Percentiles rank a stretch among this genome's conserved stretches.
Evolutionary conservation across 768 basidiomycete species (phyloP).

Genomic region (Lactarius trivialis): DNA sequence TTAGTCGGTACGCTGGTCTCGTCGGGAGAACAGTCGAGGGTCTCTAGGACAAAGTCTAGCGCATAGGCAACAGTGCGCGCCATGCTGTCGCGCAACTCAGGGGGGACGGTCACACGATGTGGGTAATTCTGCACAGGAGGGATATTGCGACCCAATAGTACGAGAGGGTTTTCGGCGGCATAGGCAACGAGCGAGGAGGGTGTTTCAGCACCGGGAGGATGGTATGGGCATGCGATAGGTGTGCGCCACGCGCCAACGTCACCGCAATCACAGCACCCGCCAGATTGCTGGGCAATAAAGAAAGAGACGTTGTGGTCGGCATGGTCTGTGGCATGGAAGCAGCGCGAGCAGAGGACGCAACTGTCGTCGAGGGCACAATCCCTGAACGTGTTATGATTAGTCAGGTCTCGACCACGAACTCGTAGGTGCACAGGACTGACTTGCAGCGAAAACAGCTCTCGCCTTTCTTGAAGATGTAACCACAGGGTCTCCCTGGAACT

Average conservation of each 20-base stretch:
- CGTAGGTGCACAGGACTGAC: slow-evolving; percentile 40
- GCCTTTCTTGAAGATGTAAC: slow-evolving; percentile 82
- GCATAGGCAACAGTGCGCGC: slow-evolving; percentile 66
- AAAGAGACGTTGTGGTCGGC: slow-evolving; percentile 86
- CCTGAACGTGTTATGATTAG: slow-evolving; percentile 35
- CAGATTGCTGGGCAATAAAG: slow-evolving; percentile 86
- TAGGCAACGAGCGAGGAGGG: slow-evolving; percentile 30
- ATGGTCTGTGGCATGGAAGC: slow-evolving; percentile 88
- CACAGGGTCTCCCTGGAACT: slow-evolving; percentile 70
- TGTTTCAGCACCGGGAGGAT: slow-evolving; percentile 46
- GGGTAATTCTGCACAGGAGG: slow-evolving; percentile 58
- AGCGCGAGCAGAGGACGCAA: slow-evolving; percentile 83
- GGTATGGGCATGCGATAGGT: slow-evolving; percentile 62
- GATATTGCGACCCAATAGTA: slow-evolving; percentile 38
- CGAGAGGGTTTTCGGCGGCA: slow-evolving; percentile 21
- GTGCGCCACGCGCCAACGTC: slow-evolving; percentile 83
- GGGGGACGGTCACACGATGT: slow-evolving; percentile 48
- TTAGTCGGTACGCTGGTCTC: slow-evolving; percentile 61
- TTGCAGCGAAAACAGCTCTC: slow-evolving; percentile 94
- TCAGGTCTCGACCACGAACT: slow-evolving; percentile 3
- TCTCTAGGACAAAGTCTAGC: slow-evolving; percentile 78
- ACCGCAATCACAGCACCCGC: slow-evolving; percentile 94
- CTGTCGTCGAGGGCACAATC: slow-evolving; percentile 88
- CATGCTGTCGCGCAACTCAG: slow-evolving; percentile 70
- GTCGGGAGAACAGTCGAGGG: slow-evolving; percentile 75